A percentile compares a stretch with the other conserved stretches of the same genome.
These are phyloP conservation scores for Trichophyton schoenleinii DNA, from an alignment of 2,329 filamentous ascomycete genomes.

Conservation along the genomic window DNA sequence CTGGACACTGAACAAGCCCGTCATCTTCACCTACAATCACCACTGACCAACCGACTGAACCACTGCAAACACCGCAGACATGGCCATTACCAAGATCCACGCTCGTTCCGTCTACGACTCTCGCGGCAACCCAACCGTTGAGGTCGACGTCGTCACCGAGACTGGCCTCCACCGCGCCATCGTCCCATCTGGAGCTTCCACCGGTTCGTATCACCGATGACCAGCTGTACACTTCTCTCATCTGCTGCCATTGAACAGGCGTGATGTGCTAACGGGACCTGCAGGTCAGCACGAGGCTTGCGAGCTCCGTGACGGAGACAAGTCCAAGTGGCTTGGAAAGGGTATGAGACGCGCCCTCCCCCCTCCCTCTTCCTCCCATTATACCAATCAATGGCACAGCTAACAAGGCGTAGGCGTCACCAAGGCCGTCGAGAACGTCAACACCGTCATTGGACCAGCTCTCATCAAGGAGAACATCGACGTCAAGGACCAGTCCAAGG, in stretches of 20 bases:
- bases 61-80: constrained; percentile 28
- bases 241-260: not conserved
- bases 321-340: constrained; percentile 75
- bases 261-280: not conserved
- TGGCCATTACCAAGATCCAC: constrained; percentile 85
- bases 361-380: not conserved
- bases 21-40: not conserved
- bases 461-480: constrained; percentile 72
- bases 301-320: constrained; percentile 83
- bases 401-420: constrained; percentile 42
- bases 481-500: constrained; percentile 71
- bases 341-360: constrained; percentile 32
- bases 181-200: constrained; percentile 92
- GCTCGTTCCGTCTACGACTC: constrained; percentile 97
- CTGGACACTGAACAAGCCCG: not conserved
- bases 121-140: constrained; percentile 93
- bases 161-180: constrained; percentile 95
- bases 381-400: not conserved
- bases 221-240: not conserved
- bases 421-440: constrained; percentile 79
- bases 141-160: constrained; percentile 94
- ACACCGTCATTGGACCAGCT: constrained; percentile 64
- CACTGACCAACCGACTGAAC: constrained; percentile 9
- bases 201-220: constrained; percentile 47
- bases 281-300: constrained; percentile 78